Percentiles rank a stretch among this genome's conserved stretches.
These are phyloP conservation scores for Irpex rosettiformis DNA, from an alignment of 1,284 basidiomycete genomes.

Conservation along the genomic window DNA sequence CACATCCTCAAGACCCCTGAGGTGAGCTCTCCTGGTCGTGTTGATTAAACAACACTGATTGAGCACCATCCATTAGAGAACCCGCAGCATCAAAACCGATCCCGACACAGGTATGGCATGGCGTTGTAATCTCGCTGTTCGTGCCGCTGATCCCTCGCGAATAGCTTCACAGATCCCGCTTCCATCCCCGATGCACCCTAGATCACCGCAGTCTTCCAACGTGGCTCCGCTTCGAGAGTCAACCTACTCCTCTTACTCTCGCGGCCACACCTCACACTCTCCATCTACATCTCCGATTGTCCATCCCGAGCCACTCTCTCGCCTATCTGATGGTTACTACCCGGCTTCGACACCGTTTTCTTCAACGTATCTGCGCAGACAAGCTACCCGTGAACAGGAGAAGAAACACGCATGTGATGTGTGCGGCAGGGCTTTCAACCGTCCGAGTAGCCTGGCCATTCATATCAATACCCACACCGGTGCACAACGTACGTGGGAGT, in stretches of 20 bases:
- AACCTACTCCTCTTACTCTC: neutral
- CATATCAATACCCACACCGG: conserved; percentile 79
- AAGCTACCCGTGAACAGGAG: conserved; percentile 21
- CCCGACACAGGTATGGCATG: neutral
- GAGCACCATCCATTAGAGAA: neutral
- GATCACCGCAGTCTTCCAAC: conserved; percentile 1
- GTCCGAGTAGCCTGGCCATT: conserved; percentile 72
- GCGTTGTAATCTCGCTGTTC: neutral
- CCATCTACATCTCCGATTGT: neutral
- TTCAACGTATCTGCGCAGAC: neutral
- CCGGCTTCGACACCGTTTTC: neutral
- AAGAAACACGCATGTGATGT: conserved; percentile 63
- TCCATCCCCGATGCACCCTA: neutral
- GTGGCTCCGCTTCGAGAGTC: neutral
- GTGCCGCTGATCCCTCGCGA: neutral
- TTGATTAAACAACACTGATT: too few relatives aligned
- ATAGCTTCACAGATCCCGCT: neutral
- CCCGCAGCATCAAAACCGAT: neutral
- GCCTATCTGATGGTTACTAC: neutral
- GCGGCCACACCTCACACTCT: neutral
- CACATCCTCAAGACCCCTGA: neutral
- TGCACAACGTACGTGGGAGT: conserved; percentile 54
- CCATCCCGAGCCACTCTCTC: neutral
- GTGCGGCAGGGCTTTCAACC: conserved; percentile 71
- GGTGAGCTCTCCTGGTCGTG: too few relatives aligned